These are phyloP conservation scores for Geranium rotundifolium DNA, from an alignment of 345 rosid genomes.

Conservation along the genomic window DNA sequence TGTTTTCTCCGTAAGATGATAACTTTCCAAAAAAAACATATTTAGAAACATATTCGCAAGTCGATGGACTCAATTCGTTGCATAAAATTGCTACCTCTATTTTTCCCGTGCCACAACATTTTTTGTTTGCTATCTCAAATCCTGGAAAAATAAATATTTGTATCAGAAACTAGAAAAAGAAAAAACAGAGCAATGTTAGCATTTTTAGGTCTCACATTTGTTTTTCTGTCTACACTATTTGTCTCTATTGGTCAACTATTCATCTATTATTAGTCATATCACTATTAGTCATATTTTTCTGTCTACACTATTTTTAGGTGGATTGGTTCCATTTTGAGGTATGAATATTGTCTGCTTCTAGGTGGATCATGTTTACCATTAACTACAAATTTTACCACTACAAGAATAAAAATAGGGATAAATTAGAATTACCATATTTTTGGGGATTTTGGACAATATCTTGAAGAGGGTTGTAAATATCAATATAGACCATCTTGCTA, in stretches of 20 bases:
- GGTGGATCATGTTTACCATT: no score
- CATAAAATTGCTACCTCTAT: constrained; percentile 35
- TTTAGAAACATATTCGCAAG: constrained; percentile 29
- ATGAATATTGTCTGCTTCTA: no score
- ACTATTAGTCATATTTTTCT: no score
- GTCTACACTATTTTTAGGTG: no score
- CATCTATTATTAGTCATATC: no score
- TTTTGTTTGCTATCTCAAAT: constrained; percentile 26
- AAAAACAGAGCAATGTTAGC: no score
- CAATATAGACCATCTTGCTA: constrained; percentile 28
- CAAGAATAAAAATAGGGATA: background rate
- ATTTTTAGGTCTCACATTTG: no score
- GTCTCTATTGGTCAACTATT: no score
- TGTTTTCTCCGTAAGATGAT: constrained; percentile 57
- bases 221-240: no score
- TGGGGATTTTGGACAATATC: constrained; percentile 28
- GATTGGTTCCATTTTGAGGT: no score
- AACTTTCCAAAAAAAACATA: no score
- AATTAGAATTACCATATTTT: constrained; percentile 20
- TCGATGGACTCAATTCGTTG: constrained; percentile 19
- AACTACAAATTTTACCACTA: background rate
- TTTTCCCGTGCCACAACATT: constrained; percentile 49
- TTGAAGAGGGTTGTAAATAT: constrained; percentile 34
- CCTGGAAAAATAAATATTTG: constrained; percentile 11
- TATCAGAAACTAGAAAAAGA: background rate